Base-by-base conservation (phyloP, 2,329 filamentous ascomycete genomes). In the Ophioceras dolichostomum region DNA sequence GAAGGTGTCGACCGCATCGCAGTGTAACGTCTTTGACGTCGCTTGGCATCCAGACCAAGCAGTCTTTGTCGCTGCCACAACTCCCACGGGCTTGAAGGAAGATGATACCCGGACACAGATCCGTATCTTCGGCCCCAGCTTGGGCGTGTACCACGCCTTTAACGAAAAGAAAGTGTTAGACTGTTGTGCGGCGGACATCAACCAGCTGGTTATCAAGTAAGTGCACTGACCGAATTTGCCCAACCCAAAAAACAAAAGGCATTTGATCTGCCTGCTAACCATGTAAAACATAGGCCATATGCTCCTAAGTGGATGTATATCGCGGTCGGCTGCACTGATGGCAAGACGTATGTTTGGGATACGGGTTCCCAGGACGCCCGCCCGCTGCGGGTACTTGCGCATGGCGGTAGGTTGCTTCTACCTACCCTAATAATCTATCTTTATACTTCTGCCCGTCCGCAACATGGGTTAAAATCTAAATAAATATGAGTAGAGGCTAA, bases 21-120 rank as follows among this genome's bases (percentile, higher is more conserved):
- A 64, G 1, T 65, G 73, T 32, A 79, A 80, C 39, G 71, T 79
- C 2, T 80, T 80, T 32, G 76, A 80, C 46, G 69, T 79, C 2
- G 57, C 65, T 0, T 80, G 76, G 76, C 76, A 80, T 47, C 75
- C 76, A 0, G 61, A 49, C 0, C 57, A 68, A 32, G 54, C 60
- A 3, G 59, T 61, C 17, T 79, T 79, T 44, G 56, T 73, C 5
- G 72, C 65, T 4, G 75, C 73, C 2, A 78, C 73, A 0, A 70
- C 73, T 0, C 70, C 71, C 0, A 59, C 56, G 8, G 64, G 64
- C 10, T 52, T 58, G n/a, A 48, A 61, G 4, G 62, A 70, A 20
- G 52, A 62, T 17, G 46, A 59, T 5, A 57, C 68, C 7, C 58
- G 58, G 18, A 79, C 74, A 0, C 76, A 79, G 49, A 61, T 79